Base-by-base conservation (phyloP, 2,329 filamentous ascomycete species). In the Aciculosporium take region DNA sequence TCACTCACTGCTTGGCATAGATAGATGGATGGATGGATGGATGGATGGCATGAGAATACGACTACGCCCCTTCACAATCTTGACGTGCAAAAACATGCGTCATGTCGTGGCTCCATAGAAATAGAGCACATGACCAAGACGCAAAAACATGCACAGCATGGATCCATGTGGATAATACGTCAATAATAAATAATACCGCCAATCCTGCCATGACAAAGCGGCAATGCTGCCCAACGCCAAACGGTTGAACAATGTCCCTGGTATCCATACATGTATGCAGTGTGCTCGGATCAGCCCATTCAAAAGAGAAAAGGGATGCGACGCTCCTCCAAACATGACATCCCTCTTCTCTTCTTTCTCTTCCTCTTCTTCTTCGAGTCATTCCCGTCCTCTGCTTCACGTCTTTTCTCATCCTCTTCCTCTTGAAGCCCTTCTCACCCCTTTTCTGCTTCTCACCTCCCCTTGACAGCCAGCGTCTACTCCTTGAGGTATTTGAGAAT, bases 401-500 rank as follows among this genome's bases (percentile, higher is more conserved):
- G 8, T 15, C 13, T 45, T 29, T 18, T 18, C 31, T 23, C 7
- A 9, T 23, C 7, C 2, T 15, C n/a, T n/a, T 23, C 10, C 1
- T 34, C 18, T 21, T 6, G 2, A 12, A 18, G 10, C 35, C 37
- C 18, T 27, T 42, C 24, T 29, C 7, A 24, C 13, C n/a, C 34
- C 7, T n/a, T n/a, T n/a, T n/a, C n/a, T n/a, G n/a, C n/a, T 15
- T 3, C 6, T 18, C 10, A 4, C 40, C 35, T 32, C 3, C 10
- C 5, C 12, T 10, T 9, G 2, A 9, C n/a, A 25, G 4, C 15
- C 8, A n/a, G 29, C 46, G n/a, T n/a, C 45, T 61, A 67, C 54
- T 65, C 68, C 49, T 65, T 59, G 42, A 77, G 55, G 50, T 68
- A 76, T 59, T 72, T 67, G 46, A 94, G 69, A 40, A 93, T 73